Conservation (phyloP, 2,329 filamentous ascomycete species). For the Microcyclospora pomicola region DNA sequence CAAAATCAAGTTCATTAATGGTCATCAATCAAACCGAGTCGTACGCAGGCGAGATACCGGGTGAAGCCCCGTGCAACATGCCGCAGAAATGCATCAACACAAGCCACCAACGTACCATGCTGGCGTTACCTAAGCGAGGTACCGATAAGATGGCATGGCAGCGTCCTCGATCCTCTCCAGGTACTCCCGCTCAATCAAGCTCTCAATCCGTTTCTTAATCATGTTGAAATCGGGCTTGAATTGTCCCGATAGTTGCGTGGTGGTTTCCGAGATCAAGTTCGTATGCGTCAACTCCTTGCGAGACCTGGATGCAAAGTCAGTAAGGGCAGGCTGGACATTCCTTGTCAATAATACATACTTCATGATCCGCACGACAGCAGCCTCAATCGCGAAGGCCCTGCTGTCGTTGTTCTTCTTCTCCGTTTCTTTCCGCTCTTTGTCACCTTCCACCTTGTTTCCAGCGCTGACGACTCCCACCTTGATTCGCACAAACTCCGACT, state of each 20-base stretch:
- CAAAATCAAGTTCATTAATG: too few relatives aligned
- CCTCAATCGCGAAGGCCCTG: constrained; percentile 57
- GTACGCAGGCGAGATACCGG: too few relatives aligned
- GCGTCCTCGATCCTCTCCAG: constrained; percentile 60
- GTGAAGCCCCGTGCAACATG: too few relatives aligned
- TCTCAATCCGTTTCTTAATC: constrained; percentile 72
- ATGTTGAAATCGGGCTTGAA: constrained; percentile 66
- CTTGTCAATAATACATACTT: constrained; percentile 46
- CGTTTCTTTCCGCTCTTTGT: constrained; percentile 51
- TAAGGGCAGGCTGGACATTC: not conserved
- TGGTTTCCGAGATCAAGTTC: constrained; percentile 56
- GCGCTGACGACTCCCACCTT: constrained; percentile 75
- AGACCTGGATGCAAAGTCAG: constrained; percentile 40
- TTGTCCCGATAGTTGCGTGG: constrained; percentile 51
- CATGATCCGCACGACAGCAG: constrained; percentile 70
- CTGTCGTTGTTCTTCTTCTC: constrained; percentile 64
- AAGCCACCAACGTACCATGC: too few relatives aligned
- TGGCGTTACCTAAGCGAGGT: constrained; percentile 43
- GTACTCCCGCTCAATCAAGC: constrained; percentile 63
- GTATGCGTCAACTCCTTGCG: constrained; percentile 59
- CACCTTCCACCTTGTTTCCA: constrained; percentile 71
- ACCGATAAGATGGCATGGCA: constrained; percentile 50
- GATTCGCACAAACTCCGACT: constrained; percentile 71
- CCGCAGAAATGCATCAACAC: too few relatives aligned
- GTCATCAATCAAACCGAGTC: too few relatives aligned